Evolutionary conservation across 768 basidiomycete species (phyloP), one percentile per base, ranked within the genome.

Genomic region (Tylopilus cervinicoccineus): DNA sequence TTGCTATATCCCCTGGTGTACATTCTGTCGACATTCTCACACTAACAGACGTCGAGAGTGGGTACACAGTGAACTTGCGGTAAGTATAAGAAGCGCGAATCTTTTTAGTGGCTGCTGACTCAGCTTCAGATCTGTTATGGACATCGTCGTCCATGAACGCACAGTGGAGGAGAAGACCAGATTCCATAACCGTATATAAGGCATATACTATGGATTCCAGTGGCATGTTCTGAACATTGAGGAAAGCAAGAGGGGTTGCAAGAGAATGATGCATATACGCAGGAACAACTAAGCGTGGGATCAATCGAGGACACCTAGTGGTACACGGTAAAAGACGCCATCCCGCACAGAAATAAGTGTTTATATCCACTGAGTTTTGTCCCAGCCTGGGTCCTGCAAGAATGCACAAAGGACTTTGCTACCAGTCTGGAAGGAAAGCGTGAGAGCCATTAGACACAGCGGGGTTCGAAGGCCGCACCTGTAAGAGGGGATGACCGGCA

Each of bases 341-440:
- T 44, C 57, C 53, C 47, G 42, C 20, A n/a, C 17, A 23, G 37
- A 27, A 45, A 45, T 29, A 16, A n/a, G 16, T 7, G 13, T 33
- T 78, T 67, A 91, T 51, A 81, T 66, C 87, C 87, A 91, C 65
- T 89, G 87, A 3, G 76, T 55, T 67, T 79, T 88, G 53, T 90
- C 87, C 93, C 93, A 96, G 47, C 81, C 79, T 22, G 93, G 94
- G 67, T 96, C 93, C 74, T 97, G 93, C 37, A 96, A 71, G 71
- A 95, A 96, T 3, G 91, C 93, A 52, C 90, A 91, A 5, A 97
- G 74, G n/a, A 97, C 93, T 64, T 96, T 96, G 70, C 90, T 93
- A 42, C 94, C 94, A 5, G 94, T 97, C 92, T 93, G 33, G 9
- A 38, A 26, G 3, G 34, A 4, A 45, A 13, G 41, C 13, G n/a